Evolutionary conservation across 1,284 basidiomycete species (phyloP), one percentile per base, ranked within the genome.

Genomic region (Apiotrichum domesticum): DNA sequence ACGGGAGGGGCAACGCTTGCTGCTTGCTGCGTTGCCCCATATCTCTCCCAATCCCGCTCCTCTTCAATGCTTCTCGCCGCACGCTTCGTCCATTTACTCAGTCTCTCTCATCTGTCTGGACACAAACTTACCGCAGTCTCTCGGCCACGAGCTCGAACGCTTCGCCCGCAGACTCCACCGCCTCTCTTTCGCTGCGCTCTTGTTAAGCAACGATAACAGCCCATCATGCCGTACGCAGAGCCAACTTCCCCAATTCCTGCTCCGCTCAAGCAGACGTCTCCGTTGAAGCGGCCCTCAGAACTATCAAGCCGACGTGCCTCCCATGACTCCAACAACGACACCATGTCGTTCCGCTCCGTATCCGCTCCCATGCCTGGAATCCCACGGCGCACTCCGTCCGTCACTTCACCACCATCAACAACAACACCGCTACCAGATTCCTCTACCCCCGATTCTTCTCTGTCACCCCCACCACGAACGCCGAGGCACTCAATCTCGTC

Each of bases 141-240:
- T 39, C 41, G 41, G 41, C 41, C 41, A 11, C 41, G 8, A 11
- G 41, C 11, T 15, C 41, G 11, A 15, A 6, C 41, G 9, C 41
- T 14, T 42, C n/a, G 11, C 41, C 41, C 37, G 37, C 21, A 8
- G 15, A 29, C 15, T 5, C 15, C 15, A 32, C 7, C n/a, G 43
- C 21, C 15, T 29, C 37, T n/a, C 46, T 9, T 42, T 11, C 32
- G 6, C 1, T 15, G n/a, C 35, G 7, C 52, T 45, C 46, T 21
- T 47, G 46, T 14, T 47, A 14, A 46, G 10, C 14, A 4, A 8
- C 7, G 6, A 8, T n/a, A 5, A 2, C 40, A 45, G 45, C 21
- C 21, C 56, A 67, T 44, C 46, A 76, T 75, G 74, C 73, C 73
- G 10, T 75, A 76, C 71, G 65, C 73, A 10, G 68, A 71, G 44